Evolutionary conservation across 805 yeast species (phyloP), one percentile per base, ranked within the genome.

Genomic region (Zygoascus ofunaensis): DNA sequence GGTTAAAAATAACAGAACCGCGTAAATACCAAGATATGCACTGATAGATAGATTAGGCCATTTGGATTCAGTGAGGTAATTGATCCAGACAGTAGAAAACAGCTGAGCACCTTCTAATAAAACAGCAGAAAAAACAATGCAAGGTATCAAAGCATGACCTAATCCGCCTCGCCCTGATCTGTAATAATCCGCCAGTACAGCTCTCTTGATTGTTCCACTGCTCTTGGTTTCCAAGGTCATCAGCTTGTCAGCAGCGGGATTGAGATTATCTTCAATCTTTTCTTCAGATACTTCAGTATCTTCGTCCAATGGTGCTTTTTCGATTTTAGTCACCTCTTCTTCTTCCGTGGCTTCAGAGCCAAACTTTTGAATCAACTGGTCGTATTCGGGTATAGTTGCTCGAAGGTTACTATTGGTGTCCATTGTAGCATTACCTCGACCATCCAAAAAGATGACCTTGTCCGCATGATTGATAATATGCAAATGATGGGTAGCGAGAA

Each of bases 401-500:
- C 65, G 55, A 48, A 87, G 61, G 40, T 80, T 79, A 0, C 68
- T 72, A n/a, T 74, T 65, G 0, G 82, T 71, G 7, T 87, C 95
- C 33, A 77, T 60, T 39, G 72, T 75, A 28, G 82, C 63, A 0
- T 73, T 55, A 0, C 86, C 79, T 42, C 82, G 82, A 17, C 82
- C 79, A 35, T 56, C 59, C 54, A 87, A 61, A 47, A 79, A 83
- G 8, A 87, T 69, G 23, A 86, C 65, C 45, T 79, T 68, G 55
- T 77, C 80, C 10, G 87, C 86, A 44, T 69, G 59, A 22, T 76
- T 76, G 52, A 81, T 74, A 47, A 82, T 61, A 2, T 83, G 73
- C 37, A 82, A 63, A 55, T 82, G 89, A 60, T 82, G 89, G 0
- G 90, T 82, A 1, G 89, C 89, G 51, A 82, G 64, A 4, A 82